These are phyloP conservation scores for Strobilomyces dryophilus DNA, from an alignment of 768 basidiomycete species.

Conservation along the genomic window DNA sequence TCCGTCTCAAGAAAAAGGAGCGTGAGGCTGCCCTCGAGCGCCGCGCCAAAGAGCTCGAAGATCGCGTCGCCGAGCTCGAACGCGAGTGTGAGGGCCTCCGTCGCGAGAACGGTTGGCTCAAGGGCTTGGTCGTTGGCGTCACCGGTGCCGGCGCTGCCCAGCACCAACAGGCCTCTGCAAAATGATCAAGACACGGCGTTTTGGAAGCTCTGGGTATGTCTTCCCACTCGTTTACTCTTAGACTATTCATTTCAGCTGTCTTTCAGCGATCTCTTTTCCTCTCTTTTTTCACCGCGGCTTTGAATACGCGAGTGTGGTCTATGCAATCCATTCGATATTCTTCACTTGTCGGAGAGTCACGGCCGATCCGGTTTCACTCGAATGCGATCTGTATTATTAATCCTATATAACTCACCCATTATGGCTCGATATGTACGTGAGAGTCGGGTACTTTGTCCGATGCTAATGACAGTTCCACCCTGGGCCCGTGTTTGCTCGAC, in stretches of 20 bases:
- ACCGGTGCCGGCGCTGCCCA: slow-evolving; percentile 59
- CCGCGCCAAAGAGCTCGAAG: slow-evolving; percentile 80
- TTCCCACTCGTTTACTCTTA: not conserved
- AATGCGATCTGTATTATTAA: slow-evolving; percentile 20
- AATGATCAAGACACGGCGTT: slow-evolving; percentile 6
- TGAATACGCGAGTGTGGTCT: not conserved
- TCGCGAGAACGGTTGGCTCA: slow-evolving; percentile 90
- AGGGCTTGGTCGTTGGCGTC: slow-evolving; percentile 84
- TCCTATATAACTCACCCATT: slow-evolving; percentile 6
- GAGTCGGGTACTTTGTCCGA: not conserved
- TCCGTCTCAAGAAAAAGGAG: slow-evolving; percentile 95
- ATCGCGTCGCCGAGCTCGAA: slow-evolving; percentile 76
- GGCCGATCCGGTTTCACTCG: not conserved
- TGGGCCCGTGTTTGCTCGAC: too few species aligned
- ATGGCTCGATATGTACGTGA: not conserved
- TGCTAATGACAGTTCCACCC: not conserved
- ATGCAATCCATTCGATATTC: not conserved
- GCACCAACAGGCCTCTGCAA: slow-evolving; percentile 21
- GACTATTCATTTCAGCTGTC: not conserved
- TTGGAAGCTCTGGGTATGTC: not conserved
- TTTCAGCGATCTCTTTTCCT: not conserved
- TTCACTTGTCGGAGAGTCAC: not conserved
- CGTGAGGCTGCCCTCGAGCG: slow-evolving; percentile 85
- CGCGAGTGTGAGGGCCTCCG: slow-evolving; percentile 86
- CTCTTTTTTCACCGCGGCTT: not conserved